Conservation (phyloP, 2,329 filamentous ascomycete species). For the Epichloe aotearoae region DNA sequence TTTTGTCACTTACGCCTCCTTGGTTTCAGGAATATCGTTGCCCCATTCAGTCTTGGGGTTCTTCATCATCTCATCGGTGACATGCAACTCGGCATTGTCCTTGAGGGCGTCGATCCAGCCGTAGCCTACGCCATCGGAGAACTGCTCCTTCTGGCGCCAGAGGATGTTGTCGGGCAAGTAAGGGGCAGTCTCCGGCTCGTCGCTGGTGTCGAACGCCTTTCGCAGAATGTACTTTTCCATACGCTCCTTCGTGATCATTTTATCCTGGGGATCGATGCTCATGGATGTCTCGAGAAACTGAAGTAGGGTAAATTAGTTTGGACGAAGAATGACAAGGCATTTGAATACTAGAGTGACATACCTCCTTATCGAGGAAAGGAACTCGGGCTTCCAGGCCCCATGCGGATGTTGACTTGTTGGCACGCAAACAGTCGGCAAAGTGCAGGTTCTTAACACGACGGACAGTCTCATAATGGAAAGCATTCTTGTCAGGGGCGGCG, state of each 20-base stretch:
- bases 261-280: slow-evolving; percentile 88
- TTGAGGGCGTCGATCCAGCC: slow-evolving; percentile 98
- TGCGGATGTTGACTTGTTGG: slow-evolving; percentile 97
- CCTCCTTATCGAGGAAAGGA: slow-evolving; percentile 90
- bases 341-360: slow-evolving; percentile 19
- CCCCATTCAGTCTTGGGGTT: slow-evolving; percentile 97
- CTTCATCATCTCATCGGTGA: slow-evolving; percentile 97
- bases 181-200: slow-evolving; percentile 65
- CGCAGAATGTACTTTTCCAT: slow-evolving; percentile 98
- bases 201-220: slow-evolving; percentile 90
- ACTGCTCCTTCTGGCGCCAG: slow-evolving; percentile 99
- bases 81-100: slow-evolving; percentile 77
- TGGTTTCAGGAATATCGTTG: slow-evolving; percentile 80
- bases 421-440: slow-evolving; percentile 86
- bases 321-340: background rate
- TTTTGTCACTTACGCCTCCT: slow-evolving; percentile 61
- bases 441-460: slow-evolving; percentile 94
- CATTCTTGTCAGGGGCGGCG: slow-evolving; percentile 75
- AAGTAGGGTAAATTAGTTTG: background rate
- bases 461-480: slow-evolving; percentile 93
- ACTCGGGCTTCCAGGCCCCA: slow-evolving; percentile 98
- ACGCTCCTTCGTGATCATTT: slow-evolving; percentile 81
- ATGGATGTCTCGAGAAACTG: slow-evolving; percentile 84
- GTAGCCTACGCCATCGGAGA: slow-evolving; percentile 96
- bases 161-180: slow-evolving; percentile 96